Evolutionary conservation across 805 yeast species (phyloP).

Genomic region (Myxozyma geophila): DNA sequence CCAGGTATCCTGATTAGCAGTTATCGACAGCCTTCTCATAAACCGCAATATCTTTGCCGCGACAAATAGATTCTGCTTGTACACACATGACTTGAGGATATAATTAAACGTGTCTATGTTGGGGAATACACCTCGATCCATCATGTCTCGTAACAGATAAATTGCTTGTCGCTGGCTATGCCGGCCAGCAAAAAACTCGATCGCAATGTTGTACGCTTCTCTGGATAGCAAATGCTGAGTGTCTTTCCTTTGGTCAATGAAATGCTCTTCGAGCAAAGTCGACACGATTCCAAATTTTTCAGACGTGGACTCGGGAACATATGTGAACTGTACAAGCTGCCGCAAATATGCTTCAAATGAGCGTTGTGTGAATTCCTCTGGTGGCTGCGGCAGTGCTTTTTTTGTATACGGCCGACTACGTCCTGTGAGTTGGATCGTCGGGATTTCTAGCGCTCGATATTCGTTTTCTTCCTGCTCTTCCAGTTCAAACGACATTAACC

Average conservation of each 20-base stretch:
- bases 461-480: not conserved
- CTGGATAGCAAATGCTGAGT: not conserved
- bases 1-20: slow-evolving; percentile 23
- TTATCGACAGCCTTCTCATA: slow-evolving; percentile 11
- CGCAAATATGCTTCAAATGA: slow-evolving; percentile 13
- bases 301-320: slow-evolving; percentile 5
- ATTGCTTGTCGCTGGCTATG: slow-evolving; percentile 6
- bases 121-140: slow-evolving; percentile 2
- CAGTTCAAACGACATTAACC: not conserved
- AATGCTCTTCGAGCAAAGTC: slow-evolving; percentile 1
- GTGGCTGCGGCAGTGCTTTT: not conserved
- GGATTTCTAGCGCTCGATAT: not conserved
- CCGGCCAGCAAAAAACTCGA: slow-evolving; percentile 1
- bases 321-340: slow-evolving; percentile 5
- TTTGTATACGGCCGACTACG: not conserved
- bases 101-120: slow-evolving; percentile 23
- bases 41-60: not conserved
- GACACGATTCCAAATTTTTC: slow-evolving; percentile 8
- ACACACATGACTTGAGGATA: slow-evolving; percentile 11
- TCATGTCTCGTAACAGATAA: slow-evolving; percentile 1
- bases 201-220: slow-evolving; percentile 22
- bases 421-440: not conserved
- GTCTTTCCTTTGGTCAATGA: not conserved
- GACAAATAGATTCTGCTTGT: not conserved
- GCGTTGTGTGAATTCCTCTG: slow-evolving; percentile 4